Evolutionary conservation across 306 rosid genomes (phyloP), one percentile per base, ranked within the genome.

Genomic region (Macrotyloma uniflorum): DNA sequence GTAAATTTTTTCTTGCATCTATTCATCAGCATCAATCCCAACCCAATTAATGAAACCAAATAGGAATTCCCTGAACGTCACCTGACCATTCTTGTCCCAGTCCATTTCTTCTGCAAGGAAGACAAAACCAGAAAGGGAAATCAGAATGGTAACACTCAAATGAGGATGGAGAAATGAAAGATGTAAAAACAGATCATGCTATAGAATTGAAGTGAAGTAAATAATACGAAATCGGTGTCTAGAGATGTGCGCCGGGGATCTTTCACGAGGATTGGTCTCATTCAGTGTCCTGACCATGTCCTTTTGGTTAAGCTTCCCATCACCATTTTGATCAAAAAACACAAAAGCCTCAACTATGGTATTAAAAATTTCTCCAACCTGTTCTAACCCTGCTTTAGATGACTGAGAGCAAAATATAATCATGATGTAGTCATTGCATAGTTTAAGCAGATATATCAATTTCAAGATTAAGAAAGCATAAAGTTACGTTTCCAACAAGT

Each of bases 41-140:
- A 91, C 83, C 98, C 98, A 93, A 55, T 88, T 79, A 35, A 93
- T 78, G 86, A 91, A 93, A 68, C 91, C 96, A 80, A 93, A 93
- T 67, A 91, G 97, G 64, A 91, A 93, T 85, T 88, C 96, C 79
- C 92, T 82, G 85, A 94, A 90, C 68, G 88, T 90, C 62, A 91
- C 88, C 83, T 90, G 81, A 46, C 97, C 97, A 68, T 86, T 90
- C 70, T 81, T 88, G 87, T 90, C 92, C 94, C 96, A 90, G 84
- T 94, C 96, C 93, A 94, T 91, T 87, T 94, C 97, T 68, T 77
- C 96, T 89, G 89, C 58, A 65, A 54, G 26, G 69, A 74, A 69
- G 16, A 80, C 26, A 62, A 61, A 67, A 59, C 23, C 46, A 51
- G 11, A 58, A 50, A 59, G n/a, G 11, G 35, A 50, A 68, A 22